Conservation (phyloP, 2,329 filamentous ascomycete species). For the Dactylellina sp. region DNA sequence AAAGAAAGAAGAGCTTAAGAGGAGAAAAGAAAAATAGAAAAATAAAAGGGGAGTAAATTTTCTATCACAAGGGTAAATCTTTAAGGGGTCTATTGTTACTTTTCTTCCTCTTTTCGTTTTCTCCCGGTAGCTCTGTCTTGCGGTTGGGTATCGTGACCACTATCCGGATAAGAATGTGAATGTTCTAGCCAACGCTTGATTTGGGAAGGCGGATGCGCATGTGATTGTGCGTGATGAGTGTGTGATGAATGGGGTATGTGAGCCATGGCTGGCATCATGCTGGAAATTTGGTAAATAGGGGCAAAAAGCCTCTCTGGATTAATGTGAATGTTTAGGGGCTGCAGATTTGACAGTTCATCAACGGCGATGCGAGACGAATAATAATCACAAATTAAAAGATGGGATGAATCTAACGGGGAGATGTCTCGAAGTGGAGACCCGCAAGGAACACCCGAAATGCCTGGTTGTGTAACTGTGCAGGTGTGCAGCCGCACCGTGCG, state of each 20-base stretch:
- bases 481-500: conserved; percentile 1
- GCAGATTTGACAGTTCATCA: no score
- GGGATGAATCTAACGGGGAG: not conserved
- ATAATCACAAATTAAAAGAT: no score
- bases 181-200: conserved; percentile 33
- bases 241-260: conserved; percentile 31
- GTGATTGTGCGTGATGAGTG: conserved; percentile 35
- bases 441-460: not conserved
- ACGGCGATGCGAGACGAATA: no score
- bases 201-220: conserved; percentile 51
- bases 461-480: conserved; percentile 6
- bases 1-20: conserved; percentile 2
- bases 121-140: conserved; percentile 7
- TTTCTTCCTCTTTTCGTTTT: conserved; percentile 1
- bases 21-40: not conserved
- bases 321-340: no score
- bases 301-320: no score
- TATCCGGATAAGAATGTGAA: conserved; percentile 31
- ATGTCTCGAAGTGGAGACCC: conserved; percentile 4
- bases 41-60: conserved; percentile 3
- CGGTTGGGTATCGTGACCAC: conserved; percentile 34
- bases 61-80: not conserved
- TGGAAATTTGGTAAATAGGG: no score
- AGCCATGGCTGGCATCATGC: conserved; percentile 1
- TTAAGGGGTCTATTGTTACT: not conserved